phyloP scores from a whole-genome alignment of 1,139 yeast genomes.

The Taiozyma sp. region DNA sequence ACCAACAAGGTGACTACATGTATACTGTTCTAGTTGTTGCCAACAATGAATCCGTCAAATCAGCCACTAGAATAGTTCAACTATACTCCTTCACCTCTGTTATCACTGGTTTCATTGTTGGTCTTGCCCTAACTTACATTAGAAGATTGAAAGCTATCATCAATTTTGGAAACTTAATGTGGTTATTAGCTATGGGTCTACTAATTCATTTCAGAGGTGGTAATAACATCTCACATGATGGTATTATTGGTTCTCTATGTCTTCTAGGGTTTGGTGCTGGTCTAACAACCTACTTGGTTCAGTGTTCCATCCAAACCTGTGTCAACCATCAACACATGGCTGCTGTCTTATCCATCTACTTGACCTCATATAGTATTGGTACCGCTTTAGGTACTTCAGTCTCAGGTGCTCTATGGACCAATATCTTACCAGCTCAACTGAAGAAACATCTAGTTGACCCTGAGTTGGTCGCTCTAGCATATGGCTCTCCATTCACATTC shows the following conservation, averaged over 20 bases:
- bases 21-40: conserved; percentile 59
- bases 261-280: conserved; percentile 71
- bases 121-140: conserved; percentile 44
- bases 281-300: conserved; percentile 43
- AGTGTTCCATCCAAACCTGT: conserved; percentile 56
- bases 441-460: conserved; percentile 20
- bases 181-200: conserved; percentile 56
- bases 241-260: conserved; percentile 61
- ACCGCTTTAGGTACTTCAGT: conserved; percentile 33
- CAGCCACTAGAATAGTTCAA: conserved; percentile 62
- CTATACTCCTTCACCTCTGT: conserved; percentile 64
- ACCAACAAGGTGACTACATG: conserved; percentile 65
- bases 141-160: conserved; percentile 57
- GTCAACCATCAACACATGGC: conserved; percentile 59
- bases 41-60: conserved; percentile 46
- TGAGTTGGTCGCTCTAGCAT: conserved; percentile 32
- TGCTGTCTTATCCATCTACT: conserved; percentile 46
- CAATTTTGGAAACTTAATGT: conserved; percentile 46
- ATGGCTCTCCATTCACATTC: conserved; percentile 44
- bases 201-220: conserved; percentile 50
- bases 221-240: conserved; percentile 37
- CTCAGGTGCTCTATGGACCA: conserved; percentile 62
- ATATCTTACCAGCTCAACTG: conserved; percentile 33
- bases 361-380: conserved; percentile 52
- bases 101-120: conserved; percentile 52